A percentile compares a stretch with the other conserved stretches of the same genome.
These are phyloP conservation scores for Phylloporus arenicola DNA, from an alignment of 768 basidiomycete species.

Conservation along the genomic window DNA sequence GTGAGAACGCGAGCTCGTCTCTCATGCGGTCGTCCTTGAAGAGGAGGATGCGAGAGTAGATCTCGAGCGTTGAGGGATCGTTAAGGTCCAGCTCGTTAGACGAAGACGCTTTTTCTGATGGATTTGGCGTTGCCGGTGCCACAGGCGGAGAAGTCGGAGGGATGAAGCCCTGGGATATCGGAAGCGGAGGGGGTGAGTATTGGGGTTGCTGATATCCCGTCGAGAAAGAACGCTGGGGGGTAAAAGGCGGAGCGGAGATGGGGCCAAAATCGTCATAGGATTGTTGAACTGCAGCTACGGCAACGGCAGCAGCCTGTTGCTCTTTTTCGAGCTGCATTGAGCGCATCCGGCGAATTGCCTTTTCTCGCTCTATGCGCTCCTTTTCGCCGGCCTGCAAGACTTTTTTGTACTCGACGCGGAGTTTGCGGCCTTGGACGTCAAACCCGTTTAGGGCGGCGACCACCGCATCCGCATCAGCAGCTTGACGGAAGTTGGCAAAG, in stretches of 20 bases:
- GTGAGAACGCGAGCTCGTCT: conserved; percentile 95
- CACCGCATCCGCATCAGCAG: conserved; percentile 89
- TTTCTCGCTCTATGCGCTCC: conserved; percentile 96
- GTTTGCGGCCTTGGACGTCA: conserved; percentile 92
- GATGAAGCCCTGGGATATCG: conserved; percentile 38
- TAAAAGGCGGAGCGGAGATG: conserved; percentile 49
- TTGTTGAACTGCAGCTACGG: conserved; percentile 26
- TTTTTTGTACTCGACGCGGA: conserved; percentile 99
- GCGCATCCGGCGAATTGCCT: conserved; percentile 96
- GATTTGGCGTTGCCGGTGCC: conserved; percentile 54
- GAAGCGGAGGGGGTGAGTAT: conserved; percentile 54
- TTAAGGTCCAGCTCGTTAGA: conserved; percentile 87
- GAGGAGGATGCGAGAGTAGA: conserved; percentile 91
- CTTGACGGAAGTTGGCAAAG: conserved; percentile 95
- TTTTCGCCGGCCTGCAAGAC: conserved; percentile 99
- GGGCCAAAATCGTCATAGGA: conserved; percentile 74
- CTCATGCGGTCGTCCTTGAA: conserved; percentile 99
- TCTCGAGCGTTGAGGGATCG: conserved; percentile 92
- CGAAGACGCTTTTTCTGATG: conserved; percentile 56
- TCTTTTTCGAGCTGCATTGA: conserved; percentile 95
- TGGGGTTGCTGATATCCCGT: conserved; percentile 56
- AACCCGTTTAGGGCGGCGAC: conserved; percentile 95
- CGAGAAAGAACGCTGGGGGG: conserved; percentile 71
- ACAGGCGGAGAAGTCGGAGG: conserved; percentile 48
- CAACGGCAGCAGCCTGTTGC: conserved; percentile 33